These are phyloP conservation scores for Penicillium decumbens DNA, from an alignment of 2,329 filamentous ascomycete species.

Conservation along the genomic window DNA sequence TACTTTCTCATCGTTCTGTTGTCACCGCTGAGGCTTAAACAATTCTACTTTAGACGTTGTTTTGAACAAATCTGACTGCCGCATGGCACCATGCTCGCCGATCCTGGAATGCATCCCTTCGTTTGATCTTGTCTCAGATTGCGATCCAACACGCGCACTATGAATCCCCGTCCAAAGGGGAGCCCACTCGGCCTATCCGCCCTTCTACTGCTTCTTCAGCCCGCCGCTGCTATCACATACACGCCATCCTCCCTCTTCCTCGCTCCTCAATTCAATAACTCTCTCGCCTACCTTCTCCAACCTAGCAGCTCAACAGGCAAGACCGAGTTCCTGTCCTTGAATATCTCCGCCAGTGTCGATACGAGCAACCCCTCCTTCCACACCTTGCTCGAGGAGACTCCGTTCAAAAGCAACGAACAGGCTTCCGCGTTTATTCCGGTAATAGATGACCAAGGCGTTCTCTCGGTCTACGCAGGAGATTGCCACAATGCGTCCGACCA, in stretches of 20 bases:
- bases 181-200: conserved; percentile 9
- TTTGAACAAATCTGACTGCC: background rate
- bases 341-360: conserved; percentile 57
- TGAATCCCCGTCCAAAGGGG: conserved; percentile 16
- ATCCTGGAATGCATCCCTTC: conserved; percentile 24
- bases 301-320: conserved; percentile 47
- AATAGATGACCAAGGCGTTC: conserved; percentile 62
- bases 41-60: background rate
- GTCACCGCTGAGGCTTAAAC: background rate
- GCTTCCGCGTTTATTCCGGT: conserved; percentile 65
- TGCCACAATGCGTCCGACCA: conserved; percentile 56
- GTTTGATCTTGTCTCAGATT: conserved; percentile 24
- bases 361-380: conserved; percentile 41
- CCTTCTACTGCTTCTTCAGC: conserved; percentile 19
- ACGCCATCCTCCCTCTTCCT: conserved; percentile 69
- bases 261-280: conserved; percentile 46
- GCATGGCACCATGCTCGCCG: conserved; percentile 24
- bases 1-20: background rate
- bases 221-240: conserved; percentile 60
- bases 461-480: conserved; percentile 70
- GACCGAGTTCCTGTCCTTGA: conserved; percentile 59
- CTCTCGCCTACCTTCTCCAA: conserved; percentile 66
- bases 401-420: conserved; percentile 39
- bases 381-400: conserved; percentile 26
- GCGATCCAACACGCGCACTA: conserved; percentile 8